Conservation (phyloP, 441 rosid species). For the Syzygium syzygioides region DNA sequence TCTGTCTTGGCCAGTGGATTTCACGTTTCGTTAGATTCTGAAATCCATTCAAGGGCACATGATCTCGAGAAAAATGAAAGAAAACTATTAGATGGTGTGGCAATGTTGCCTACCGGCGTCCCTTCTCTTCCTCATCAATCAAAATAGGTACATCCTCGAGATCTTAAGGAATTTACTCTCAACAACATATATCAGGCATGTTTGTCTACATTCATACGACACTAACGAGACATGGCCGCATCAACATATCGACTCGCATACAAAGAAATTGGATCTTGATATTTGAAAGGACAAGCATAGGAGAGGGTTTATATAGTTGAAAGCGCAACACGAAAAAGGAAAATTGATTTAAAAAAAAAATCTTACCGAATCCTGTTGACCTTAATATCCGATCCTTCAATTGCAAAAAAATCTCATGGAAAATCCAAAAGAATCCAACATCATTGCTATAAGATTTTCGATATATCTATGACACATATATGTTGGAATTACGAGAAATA, state of each 20-base stretch:
- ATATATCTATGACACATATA: accelerated
- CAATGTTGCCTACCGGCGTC: background rate
- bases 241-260: background rate
- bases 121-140: background rate
- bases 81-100: background rate
- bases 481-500: background rate
- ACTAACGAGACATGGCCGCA: background rate
- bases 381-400: background rate
- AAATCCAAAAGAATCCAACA: background rate
- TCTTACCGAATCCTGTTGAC: background rate
- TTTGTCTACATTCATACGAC: background rate
- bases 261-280: background rate
- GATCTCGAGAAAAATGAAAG: background rate
- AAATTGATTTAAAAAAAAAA: background rate
- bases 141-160: background rate
- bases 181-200: background rate
- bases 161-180: background rate
- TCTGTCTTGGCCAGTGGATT: background rate
- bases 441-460: background rate
- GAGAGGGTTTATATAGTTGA: background rate
- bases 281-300: background rate
- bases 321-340: background rate
- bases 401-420: background rate
- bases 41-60: background rate
- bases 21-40: background rate